phyloP scores from a whole-genome alignment of 331 rosid species.

The Rosa hybrid region DNA sequence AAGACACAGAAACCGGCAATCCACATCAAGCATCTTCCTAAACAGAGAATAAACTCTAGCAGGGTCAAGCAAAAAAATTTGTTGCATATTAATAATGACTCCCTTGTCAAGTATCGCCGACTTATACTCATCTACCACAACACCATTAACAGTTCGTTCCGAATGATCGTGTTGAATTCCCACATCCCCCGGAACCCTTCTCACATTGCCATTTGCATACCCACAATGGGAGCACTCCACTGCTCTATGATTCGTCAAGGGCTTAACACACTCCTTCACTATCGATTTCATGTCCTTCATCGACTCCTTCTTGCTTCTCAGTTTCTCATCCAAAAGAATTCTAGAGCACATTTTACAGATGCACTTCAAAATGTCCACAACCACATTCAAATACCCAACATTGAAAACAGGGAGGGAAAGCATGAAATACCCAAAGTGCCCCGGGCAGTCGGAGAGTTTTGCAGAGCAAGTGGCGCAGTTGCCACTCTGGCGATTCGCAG shows the following conservation, averaged over 20 bases:
- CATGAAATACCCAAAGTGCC: constrained; percentile 75
- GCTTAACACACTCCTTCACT: constrained; percentile 46
- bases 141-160: constrained; percentile 42
- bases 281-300: constrained; percentile 31
- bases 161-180: background rate
- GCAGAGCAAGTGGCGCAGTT: constrained; percentile 77
- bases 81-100: constrained; percentile 24
- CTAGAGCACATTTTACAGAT: constrained; percentile 93
- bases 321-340: constrained; percentile 54
- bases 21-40: constrained; percentile 72
- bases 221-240: constrained; percentile 66
- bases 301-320: constrained; percentile 58
- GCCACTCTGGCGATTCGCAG: constrained; percentile 52
- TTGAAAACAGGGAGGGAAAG: constrained; percentile 78
- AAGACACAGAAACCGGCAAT: constrained; percentile 74
- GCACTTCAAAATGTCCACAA: constrained; percentile 74
- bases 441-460: constrained; percentile 55
- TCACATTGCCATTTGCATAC: constrained; percentile 56
- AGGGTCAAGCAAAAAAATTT: constrained; percentile 50
- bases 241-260: constrained; percentile 29
- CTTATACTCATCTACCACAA: constrained; percentile 43
- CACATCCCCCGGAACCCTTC: background rate
- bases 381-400: constrained; percentile 57
- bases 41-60: constrained; percentile 58
- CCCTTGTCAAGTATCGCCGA: constrained; percentile 54